Conservation (phyloP, 345 rosid genomes). For the Salix suchowensis region DNA sequence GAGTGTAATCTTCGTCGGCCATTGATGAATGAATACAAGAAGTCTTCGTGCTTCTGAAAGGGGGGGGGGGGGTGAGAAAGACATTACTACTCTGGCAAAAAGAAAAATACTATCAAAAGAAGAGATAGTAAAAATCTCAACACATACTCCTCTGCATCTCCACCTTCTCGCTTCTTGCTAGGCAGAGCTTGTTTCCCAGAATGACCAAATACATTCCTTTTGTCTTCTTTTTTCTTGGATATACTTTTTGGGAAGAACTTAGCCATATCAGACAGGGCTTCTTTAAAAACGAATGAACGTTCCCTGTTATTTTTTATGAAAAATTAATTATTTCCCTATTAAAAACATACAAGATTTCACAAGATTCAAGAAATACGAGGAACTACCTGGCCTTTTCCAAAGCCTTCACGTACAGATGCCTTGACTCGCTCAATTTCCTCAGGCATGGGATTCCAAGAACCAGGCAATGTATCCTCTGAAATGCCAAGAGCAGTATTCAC, state of each 20-base stretch:
- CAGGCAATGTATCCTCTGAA: not conserved
- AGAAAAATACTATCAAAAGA: no score
- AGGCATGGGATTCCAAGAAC: not conserved
- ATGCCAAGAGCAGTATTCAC: not conserved
- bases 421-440: not conserved
- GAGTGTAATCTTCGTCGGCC: not conserved
- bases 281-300: not conserved
- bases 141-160: not conserved
- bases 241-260: not conserved
- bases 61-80: no score
- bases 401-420: not conserved
- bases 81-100: no score
- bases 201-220: not conserved
- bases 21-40: not conserved
- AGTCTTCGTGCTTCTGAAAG: no score
- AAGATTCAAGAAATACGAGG: not conserved
- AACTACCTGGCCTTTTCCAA: not conserved
- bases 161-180: not conserved
- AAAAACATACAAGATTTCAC: not conserved
- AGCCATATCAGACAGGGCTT: not conserved
- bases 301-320: not conserved
- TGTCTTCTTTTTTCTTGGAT: not conserved
- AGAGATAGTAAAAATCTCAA: no score
- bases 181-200: not conserved
- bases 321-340: not conserved